Evolutionary conservation across 305 asterid genomes (phyloP).

Genomic region (Salvia sclarea): DNA sequence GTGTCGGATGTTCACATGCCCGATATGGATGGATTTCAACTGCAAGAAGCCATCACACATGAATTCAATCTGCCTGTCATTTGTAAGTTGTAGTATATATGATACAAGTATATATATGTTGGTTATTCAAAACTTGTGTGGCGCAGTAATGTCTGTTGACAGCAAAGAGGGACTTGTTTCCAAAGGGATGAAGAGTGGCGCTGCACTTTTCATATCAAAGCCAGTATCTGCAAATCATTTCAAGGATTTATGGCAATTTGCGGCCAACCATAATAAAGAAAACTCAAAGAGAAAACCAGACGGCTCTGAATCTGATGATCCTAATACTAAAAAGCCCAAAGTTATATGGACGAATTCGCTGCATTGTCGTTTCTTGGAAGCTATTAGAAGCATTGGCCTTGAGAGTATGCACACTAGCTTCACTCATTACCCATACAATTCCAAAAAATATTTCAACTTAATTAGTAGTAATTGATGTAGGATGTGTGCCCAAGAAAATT

Average conservation of each 20-base stretch:
- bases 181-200: conserved; percentile 47
- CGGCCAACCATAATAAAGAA: conserved; percentile 16
- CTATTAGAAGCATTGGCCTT: conserved; percentile 51
- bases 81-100: conserved; percentile 38
- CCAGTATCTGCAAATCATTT: conserved; percentile 47
- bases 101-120: too few species aligned
- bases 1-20: conserved; percentile 61
- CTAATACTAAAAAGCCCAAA: conserved; percentile 39
- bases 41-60: conserved; percentile 44
- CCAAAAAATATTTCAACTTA: neutral
- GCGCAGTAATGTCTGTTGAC: conserved; percentile 62
- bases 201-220: conserved; percentile 49
- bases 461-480: conserved; percentile 28
- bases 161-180: conserved; percentile 32
- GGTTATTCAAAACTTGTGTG: neutral
- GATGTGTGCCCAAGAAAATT: conserved; percentile 59
- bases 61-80: conserved; percentile 60
- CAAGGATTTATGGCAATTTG: conserved; percentile 55
- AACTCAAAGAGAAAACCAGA: conserved; percentile 30
- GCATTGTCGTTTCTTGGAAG: conserved; percentile 62
- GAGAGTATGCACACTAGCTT: conserved; percentile 42
- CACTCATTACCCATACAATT: neutral
- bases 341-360: conserved; percentile 54
- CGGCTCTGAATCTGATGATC: neutral
- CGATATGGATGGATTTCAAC: conserved; percentile 52